Evolutionary conservation across 2,329 filamentous ascomycete species (phyloP).

Genomic region (Fusarium goolgardi): DNA sequence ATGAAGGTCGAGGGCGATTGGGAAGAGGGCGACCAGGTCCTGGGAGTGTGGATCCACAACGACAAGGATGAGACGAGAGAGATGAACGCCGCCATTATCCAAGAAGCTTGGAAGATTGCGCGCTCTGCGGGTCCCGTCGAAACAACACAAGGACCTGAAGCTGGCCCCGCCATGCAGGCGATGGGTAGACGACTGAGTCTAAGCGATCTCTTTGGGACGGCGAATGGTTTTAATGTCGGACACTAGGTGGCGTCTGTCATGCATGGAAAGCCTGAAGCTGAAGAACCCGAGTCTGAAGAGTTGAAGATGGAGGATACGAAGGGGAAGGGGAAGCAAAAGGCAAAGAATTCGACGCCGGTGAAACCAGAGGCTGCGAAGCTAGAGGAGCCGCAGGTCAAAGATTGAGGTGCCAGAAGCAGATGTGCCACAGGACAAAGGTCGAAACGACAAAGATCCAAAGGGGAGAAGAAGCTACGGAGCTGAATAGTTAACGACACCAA

Average conservation of each 20-base stretch:
- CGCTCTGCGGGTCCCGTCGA: conserved; percentile 48
- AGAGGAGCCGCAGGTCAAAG: neutral
- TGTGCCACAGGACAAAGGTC: neutral
- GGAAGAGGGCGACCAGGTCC: conserved; percentile 54
- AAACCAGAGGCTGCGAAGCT: neutral
- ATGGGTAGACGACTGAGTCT: conserved; percentile 59
- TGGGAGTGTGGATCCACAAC: conserved; percentile 68
- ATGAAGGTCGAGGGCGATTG: conserved; percentile 55
- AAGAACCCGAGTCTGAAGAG: neutral
- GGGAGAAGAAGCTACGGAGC: neutral
- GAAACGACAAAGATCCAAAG: neutral
- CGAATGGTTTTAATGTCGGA: conserved; percentile 41
- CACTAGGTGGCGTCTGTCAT: conserved; percentile 33
- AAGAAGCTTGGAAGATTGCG: conserved; percentile 57
- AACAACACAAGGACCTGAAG: conserved; percentile 48
- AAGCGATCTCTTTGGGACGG: conserved; percentile 58
- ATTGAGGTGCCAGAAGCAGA: neutral
- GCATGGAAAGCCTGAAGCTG: conserved; percentile 6
- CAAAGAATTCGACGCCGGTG: neutral
- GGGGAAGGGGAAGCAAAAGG: neutral
- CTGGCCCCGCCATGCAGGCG: conserved; percentile 58
- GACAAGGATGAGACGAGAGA: conserved; percentile 59
- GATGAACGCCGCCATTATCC: conserved; percentile 56
- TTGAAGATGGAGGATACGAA: neutral
- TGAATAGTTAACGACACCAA: neutral